Conservation (phyloP, 2,329 filamentous ascomycete genomes). For the Aspergillus calidoustus region DNA sequence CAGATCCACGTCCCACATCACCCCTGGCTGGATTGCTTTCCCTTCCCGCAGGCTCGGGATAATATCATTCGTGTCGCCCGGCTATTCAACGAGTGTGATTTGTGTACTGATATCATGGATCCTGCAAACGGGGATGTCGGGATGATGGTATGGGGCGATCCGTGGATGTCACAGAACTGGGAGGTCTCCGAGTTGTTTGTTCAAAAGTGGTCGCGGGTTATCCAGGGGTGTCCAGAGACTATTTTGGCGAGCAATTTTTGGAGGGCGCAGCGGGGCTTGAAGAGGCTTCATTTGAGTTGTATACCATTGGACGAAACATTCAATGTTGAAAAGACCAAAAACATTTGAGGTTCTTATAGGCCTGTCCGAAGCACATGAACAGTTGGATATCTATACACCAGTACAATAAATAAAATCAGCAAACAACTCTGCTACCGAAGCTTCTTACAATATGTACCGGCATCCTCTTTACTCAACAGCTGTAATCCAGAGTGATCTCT, state of each 20-base stretch:
- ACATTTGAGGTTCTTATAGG: no score
- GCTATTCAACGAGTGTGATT: slow-evolving; percentile 14
- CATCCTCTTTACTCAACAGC: no score
- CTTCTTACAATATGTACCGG: no score
- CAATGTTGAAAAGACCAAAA: no score
- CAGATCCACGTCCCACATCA: slow-evolving; percentile 7
- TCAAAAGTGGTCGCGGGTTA: slow-evolving; percentile 27
- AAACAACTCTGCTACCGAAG: no score
- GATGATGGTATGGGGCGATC: slow-evolving; percentile 28
- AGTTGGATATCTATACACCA: no score
- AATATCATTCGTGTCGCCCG: slow-evolving; percentile 4
- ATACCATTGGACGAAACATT: background rate
- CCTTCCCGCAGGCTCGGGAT: slow-evolving; percentile 11
- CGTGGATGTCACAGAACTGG: slow-evolving; percentile 28
- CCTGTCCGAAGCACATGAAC: no score
- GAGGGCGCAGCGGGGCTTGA: slow-evolving; percentile 9
- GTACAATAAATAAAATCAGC: no score
- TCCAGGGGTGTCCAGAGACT: slow-evolving; percentile 27
- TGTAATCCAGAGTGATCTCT: no score
- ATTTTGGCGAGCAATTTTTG: slow-evolving; percentile 8
- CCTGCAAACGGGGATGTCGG: slow-evolving; percentile 19
- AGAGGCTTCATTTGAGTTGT: slow-evolving; percentile 1
- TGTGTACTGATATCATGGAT: slow-evolving; percentile 17
- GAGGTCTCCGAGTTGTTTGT: slow-evolving; percentile 30
- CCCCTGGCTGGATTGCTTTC: slow-evolving; percentile 18